phyloP scores from a whole-genome alignment of 2,329 filamentous ascomycete species.

The Lachnellula subtilissima region DNA sequence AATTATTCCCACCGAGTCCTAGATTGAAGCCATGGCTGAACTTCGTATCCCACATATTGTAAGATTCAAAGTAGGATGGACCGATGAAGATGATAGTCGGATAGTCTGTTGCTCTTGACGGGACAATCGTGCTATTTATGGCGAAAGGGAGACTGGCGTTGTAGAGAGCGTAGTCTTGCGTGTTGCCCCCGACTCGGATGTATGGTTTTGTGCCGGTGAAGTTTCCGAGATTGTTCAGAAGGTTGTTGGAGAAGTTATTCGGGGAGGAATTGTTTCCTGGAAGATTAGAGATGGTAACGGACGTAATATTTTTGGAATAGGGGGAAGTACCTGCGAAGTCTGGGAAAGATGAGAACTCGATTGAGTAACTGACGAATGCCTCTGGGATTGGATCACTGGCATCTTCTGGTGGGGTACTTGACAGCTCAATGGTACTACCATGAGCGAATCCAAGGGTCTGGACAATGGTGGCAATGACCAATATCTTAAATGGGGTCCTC shows the following conservation, averaged over 20 bases:
- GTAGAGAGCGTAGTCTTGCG: constrained; percentile 60
- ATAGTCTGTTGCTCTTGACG: constrained; percentile 50
- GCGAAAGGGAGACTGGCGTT: constrained; percentile 46
- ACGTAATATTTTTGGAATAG: no score
- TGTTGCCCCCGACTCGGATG: constrained; percentile 62
- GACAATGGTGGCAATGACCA: neutral
- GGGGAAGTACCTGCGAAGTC: constrained; percentile 33
- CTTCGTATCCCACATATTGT: constrained; percentile 49
- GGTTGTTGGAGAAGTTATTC: constrained; percentile 56
- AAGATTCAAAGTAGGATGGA: constrained; percentile 59
- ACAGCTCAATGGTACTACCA: constrained; percentile 1
- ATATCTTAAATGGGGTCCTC: neutral
- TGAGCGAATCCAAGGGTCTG: neutral
- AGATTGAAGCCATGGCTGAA: constrained; percentile 61
- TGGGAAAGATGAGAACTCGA: constrained; percentile 48
- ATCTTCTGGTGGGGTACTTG: constrained; percentile 10
- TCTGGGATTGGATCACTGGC: constrained; percentile 27
- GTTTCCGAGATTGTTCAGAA: constrained; percentile 52
- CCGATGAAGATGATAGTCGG: constrained; percentile 57
- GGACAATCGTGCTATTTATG: constrained; percentile 48
- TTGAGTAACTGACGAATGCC: constrained; percentile 47
- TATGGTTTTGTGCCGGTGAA: constrained; percentile 53
- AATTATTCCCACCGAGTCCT: constrained; percentile 45
- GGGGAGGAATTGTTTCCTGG: constrained; percentile 48
- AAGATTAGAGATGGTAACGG: neutral